A percentile compares a stretch with the other conserved stretches of the same genome.
phyloP scores from a whole-genome alignment of 2,329 filamentous ascomycete species.

The Simplicillium sp. region DNA sequence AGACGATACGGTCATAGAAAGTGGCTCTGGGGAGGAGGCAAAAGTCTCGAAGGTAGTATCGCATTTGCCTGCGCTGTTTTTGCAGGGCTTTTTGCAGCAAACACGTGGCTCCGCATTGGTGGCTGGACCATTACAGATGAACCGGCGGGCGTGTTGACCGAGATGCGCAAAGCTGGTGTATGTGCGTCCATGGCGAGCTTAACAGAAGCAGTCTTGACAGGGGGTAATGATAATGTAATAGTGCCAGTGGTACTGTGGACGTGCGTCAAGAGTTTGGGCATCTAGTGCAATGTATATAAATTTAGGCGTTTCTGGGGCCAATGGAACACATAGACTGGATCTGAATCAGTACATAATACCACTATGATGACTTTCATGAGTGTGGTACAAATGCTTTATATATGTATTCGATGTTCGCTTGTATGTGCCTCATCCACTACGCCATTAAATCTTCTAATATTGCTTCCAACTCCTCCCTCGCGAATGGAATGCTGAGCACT shows the following conservation, averaged over 20 bases:
- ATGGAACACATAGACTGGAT: neutral
- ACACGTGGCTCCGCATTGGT: slow-evolving; percentile 66
- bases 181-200: slow-evolving; percentile 77
- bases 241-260: slow-evolving; percentile 91
- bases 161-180: slow-evolving; percentile 56
- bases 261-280: slow-evolving; percentile 68
- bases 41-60: slow-evolving; percentile 79
- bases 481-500: slow-evolving; percentile 74
- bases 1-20: slow-evolving; percentile 77
- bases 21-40: slow-evolving; percentile 95
- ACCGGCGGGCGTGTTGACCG: slow-evolving; percentile 24
- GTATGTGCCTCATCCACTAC: slow-evolving; percentile 7
- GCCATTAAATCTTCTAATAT: slow-evolving; percentile 64
- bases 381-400: no score
- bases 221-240: slow-evolving; percentile 96
- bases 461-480: slow-evolving; percentile 78
- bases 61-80: slow-evolving; percentile 80
- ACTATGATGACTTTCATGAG: neutral
- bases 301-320: no score
- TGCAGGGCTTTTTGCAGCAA: slow-evolving; percentile 59
- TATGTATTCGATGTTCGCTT: neutral
- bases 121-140: slow-evolving; percentile 53
- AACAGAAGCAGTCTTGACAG: slow-evolving; percentile 90
- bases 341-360: neutral
- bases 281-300: slow-evolving; percentile 25